These are phyloP conservation scores for Dichotomocladium elegans DNA, from an alignment of 371 early-diverging fungal species.

Conservation along the genomic window DNA sequence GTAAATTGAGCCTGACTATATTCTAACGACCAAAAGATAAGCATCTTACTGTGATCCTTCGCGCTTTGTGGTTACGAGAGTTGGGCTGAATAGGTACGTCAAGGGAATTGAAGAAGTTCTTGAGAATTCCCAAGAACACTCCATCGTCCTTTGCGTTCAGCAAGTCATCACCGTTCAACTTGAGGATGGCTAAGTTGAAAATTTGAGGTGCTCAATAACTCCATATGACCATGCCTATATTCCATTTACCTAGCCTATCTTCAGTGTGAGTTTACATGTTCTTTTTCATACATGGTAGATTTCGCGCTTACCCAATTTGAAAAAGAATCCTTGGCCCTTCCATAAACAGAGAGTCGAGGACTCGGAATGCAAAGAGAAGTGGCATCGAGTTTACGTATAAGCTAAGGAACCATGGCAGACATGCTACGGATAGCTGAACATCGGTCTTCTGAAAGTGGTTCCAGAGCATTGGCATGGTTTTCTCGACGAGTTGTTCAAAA, in stretches of 20 bases:
- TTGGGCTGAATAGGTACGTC: conserved; percentile 67
- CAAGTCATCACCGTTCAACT: conserved; percentile 88
- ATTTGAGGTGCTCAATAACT: no score
- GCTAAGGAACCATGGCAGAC: conserved; percentile 94
- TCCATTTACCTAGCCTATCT: conserved; percentile 1
- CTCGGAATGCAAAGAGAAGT: conserved; percentile 78
- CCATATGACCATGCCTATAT: no score
- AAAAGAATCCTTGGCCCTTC: conserved; percentile 93
- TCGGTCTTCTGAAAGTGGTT: conserved; percentile 80
- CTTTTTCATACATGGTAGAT: not conserved
- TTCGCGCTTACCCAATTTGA: conserved; percentile 70
- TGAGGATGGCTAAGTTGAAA: conserved; percentile 70
- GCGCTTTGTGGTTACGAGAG: conserved; percentile 49
- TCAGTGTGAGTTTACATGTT: not conserved
- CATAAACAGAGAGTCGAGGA: conserved; percentile 92
- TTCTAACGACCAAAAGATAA: not conserved
- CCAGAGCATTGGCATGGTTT: conserved; percentile 74
- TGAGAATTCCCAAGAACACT: conserved; percentile 78
- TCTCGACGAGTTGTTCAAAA: conserved; percentile 82
- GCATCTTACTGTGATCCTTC: conserved; percentile 53
- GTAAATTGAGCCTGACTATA: not conserved
- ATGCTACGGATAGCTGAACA: conserved; percentile 93
- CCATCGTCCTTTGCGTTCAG: conserved; percentile 89
- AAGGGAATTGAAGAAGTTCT: conserved; percentile 67
- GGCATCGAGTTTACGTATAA: conserved; percentile 94